Base-by-base conservation (phyloP, 352 stramenopile genomes). In the Globisporangium yorkense region DNA sequence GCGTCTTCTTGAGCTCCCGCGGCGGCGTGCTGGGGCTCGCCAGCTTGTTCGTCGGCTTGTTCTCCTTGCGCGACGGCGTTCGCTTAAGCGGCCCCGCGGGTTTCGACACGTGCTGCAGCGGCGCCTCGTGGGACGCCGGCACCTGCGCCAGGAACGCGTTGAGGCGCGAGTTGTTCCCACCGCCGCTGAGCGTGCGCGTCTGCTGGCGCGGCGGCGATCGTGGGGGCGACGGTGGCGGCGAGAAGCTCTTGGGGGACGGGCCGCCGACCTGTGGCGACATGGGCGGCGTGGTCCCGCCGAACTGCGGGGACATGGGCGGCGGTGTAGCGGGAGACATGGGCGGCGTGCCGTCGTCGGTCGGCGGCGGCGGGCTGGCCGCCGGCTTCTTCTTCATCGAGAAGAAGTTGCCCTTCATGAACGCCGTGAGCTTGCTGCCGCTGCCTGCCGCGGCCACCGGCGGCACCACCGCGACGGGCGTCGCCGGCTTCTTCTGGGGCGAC, bases 391-490 rank as follows among this genome's bases (percentile, higher is more conserved):
- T 93, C 53, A 80, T 72, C 9, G 61, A 68, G 54, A 92, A 71
- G 56, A 94, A 94, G 21, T 71, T 77, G 21, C 77, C 71, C 49
- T 90, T 93, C 84, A 92, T 91, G 63, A 93, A 91, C 24, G 64
- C 75, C 37, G 78, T 66, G 59, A 93, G 75, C 56, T 90, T 93
- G 61, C 72, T 92, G 61, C 84, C 83, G 57, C 59, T 71, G 39
- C 63, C 59, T n/a, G 33, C 2, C 24, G 77, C 66, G 59, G 88
- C 87, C 47, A 72, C 74, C 16, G 82, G 80, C 2, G 79, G 79
- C 41, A 59, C 62, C 8, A 39, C 18, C 44, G 43, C 20, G 13
- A 16, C 40, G 1, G 44, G 44, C 44, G 44, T 5, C 3, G 20
- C 1, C 35, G 77, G 69, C 62, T 89, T 88, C 52, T 75, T 75